Evolutionary conservation across 768 basidiomycete genomes (phyloP).

Genomic region (Podaxis sp.): DNA sequence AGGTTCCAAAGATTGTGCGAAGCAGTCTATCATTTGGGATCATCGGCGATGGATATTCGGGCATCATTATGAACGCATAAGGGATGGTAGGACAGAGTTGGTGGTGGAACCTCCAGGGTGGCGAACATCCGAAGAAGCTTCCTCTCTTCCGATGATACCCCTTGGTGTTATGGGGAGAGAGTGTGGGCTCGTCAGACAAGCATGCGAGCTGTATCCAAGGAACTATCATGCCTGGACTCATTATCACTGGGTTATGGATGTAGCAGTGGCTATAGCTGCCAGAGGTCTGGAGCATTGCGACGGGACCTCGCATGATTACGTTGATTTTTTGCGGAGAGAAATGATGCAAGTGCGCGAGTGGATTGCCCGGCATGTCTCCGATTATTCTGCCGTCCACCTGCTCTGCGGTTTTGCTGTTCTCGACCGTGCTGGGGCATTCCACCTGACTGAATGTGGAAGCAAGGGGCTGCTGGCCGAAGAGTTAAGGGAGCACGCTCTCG

Average conservation of each 20-base stretch:
- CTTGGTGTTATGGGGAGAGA: constrained; percentile 42
- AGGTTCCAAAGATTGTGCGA: constrained; percentile 54
- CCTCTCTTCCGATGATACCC: constrained; percentile 34
- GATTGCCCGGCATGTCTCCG: constrained; percentile 65
- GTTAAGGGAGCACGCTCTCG: constrained; percentile 42
- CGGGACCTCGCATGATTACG: constrained; percentile 21
- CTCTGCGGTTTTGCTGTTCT: constrained; percentile 35
- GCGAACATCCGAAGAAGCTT: constrained; percentile 25
- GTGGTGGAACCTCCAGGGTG: constrained; percentile 19
- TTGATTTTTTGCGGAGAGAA: constrained; percentile 40
- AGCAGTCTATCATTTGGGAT: constrained; percentile 69
- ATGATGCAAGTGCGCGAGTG: constrained; percentile 40
- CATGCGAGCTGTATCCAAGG: constrained; percentile 64
- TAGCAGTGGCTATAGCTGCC: constrained; percentile 23
- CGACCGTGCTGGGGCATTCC: constrained; percentile 19
- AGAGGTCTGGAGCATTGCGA: constrained; percentile 18
- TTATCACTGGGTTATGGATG: constrained; percentile 48
- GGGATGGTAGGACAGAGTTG: background rate
- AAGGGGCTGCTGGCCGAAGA: constrained; percentile 12
- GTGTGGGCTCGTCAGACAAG: constrained; percentile 42
- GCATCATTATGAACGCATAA: constrained; percentile 27
- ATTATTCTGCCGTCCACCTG: constrained; percentile 65
- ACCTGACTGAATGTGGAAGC: constrained; percentile 5
- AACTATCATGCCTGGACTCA: constrained; percentile 79
- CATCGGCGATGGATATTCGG: constrained; percentile 67